phyloP scores from a whole-genome alignment of 2,329 filamentous ascomycete species.

The Sporothrix sp. region DNA sequence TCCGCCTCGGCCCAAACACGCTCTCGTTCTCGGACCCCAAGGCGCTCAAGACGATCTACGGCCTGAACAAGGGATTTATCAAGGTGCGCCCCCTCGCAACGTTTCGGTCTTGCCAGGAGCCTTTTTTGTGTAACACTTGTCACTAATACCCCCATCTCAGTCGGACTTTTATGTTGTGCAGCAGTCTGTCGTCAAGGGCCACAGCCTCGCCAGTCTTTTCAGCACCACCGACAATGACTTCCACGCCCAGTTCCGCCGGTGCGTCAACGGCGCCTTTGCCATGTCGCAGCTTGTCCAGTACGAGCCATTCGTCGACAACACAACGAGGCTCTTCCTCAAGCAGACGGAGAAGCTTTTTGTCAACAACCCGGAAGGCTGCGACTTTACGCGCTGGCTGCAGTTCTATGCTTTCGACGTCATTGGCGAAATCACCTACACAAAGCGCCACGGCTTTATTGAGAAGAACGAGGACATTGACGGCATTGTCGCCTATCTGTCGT shows the following conservation, averaged over 20 bases:
- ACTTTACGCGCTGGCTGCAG: slow-evolving; percentile 65
- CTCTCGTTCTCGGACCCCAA: slow-evolving; percentile 65
- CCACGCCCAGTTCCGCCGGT: slow-evolving; percentile 64
- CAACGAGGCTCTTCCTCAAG: slow-evolving; percentile 58
- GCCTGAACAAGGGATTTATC: slow-evolving; percentile 67
- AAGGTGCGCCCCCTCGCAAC: slow-evolving; percentile 48
- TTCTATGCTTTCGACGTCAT: slow-evolving; percentile 79
- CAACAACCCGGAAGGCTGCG: slow-evolving; percentile 37
- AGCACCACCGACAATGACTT: slow-evolving; percentile 66
- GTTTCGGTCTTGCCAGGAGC: background rate
- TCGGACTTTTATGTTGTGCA: slow-evolving; percentile 76
- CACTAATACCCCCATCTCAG: slow-evolving; percentile 28
- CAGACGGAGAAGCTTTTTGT: slow-evolving; percentile 49
- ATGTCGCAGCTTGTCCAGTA: slow-evolving; percentile 71
- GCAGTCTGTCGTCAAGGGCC: slow-evolving; percentile 59
- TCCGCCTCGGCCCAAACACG: slow-evolving; percentile 63
- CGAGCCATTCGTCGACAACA: slow-evolving; percentile 70
- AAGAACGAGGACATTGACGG: slow-evolving; percentile 65
- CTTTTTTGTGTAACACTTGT: background rate
- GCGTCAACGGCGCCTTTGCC: slow-evolving; percentile 66
- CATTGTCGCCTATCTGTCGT: slow-evolving; percentile 55
- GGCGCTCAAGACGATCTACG: slow-evolving; percentile 68
- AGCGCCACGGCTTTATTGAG: slow-evolving; percentile 66
- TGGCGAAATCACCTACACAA: slow-evolving; percentile 66
- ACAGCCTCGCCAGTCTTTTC: slow-evolving; percentile 62